Evolutionary conservation across 2,329 filamentous ascomycete genomes (phyloP).

Genomic region (Mollisiaceae sp.): DNA sequence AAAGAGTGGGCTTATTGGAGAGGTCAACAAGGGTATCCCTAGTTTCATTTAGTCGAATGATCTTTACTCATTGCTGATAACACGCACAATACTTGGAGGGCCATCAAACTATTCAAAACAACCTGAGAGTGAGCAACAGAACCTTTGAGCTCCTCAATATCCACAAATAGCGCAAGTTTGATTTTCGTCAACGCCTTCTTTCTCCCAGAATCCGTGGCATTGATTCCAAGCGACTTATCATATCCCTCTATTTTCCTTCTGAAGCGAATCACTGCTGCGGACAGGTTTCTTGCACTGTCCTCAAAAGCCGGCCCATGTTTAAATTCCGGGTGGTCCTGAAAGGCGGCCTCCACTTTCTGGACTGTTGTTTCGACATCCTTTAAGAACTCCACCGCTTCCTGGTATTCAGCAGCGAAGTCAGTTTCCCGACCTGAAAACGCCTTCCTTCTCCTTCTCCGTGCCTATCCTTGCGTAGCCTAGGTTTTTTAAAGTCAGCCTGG

Average conservation of each 20-base stretch:
- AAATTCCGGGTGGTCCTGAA: background rate
- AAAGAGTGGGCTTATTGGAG: background rate
- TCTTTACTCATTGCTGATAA: background rate
- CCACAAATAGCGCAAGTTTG: slow-evolving; percentile 3
- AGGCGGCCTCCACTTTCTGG: background rate
- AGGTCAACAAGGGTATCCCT: slow-evolving; percentile 5
- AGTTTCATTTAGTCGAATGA: background rate
- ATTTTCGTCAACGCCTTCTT: slow-evolving; percentile 1
- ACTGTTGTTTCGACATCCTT: slow-evolving; percentile 7
- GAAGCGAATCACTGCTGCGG: slow-evolving; percentile 1
- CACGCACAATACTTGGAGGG: slow-evolving; percentile 1
- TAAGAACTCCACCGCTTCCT: slow-evolving; percentile 3
- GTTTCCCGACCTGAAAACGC: no score
- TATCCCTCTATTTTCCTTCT: background rate
- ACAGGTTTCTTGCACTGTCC: background rate
- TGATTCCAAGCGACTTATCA: background rate
- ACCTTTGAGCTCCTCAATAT: slow-evolving; percentile 6
- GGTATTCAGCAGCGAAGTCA: slow-evolving; percentile 9
- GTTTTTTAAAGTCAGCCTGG: no score
- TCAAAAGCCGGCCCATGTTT: background rate
- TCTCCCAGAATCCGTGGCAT: background rate
- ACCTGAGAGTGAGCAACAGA: background rate
- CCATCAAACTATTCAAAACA: background rate
- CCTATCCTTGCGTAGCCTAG: no score
- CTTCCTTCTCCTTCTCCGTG: no score